Base-by-base conservation (phyloP, 805 yeast genomes). In the Starmerella ratchasimensis region DNA sequence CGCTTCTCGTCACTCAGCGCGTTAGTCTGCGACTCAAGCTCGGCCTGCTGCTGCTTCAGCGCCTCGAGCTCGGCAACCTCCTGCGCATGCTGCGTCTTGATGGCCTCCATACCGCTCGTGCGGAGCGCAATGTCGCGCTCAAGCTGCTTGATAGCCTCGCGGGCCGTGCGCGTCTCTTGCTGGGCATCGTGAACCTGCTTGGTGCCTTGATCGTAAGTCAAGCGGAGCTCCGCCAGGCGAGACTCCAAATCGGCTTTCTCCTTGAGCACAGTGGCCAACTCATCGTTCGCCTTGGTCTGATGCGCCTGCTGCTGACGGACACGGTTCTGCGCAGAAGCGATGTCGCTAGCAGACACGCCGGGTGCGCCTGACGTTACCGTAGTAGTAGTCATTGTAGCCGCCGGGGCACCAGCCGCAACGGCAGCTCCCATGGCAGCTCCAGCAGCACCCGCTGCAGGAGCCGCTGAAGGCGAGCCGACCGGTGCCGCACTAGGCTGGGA, bases 161-260 rank as follows among this genome's bases (percentile, higher is more conserved):
- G 70, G 16, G 72, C 66, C 38, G 76, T 79, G 33, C 61, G 57
- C 41, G 71, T 61, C 33, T 69, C 66, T 10, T 67, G 57, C 56
- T 84, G 88, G 28, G 81, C 79, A 44, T 75, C 72, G 42, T 73
- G 73, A 21, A 80, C 83, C 54, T 77, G 81, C 44, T 71, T 66
- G 5, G 77, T 80, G 55, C 88, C 95, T 40, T 70, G 70, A 27
- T 83, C 86, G 53, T 84, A 84, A 7, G 80, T 70, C 0, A 71
- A 62, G 48, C 81, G 71, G 49, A 86, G 65, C 40, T 68, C 69
- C 19, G 67, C 58, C 45, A 90, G 67, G 59, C 81, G 81, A n/a
- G 65, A 53, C 51, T 80, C 80, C 43, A 84, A 79, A 13, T 79
- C 81, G 33, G 67, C 65, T 57, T 83, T 84, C 41, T 74, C 66